Conservation (phyloP, 306 rosid genomes). For the Gleditsia sinensis region DNA sequence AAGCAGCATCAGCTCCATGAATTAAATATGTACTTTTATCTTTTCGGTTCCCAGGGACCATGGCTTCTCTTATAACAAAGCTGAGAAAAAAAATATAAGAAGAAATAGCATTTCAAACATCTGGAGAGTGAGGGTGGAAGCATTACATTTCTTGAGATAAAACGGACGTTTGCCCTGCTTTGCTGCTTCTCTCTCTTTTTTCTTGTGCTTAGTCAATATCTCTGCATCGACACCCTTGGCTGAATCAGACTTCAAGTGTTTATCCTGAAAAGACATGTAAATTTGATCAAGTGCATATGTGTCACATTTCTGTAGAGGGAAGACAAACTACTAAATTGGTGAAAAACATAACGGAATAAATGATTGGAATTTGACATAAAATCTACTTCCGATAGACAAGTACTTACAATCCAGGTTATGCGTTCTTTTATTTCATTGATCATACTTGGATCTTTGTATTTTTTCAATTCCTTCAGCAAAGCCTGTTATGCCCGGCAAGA, state of each 20-base stretch:
- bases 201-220: constrained; percentile 71
- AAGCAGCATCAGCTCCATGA: not conserved
- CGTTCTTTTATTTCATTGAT: constrained; percentile 53
- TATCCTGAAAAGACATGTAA: constrained; percentile 56
- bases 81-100: not conserved
- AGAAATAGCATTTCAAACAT: constrained; percentile 1
- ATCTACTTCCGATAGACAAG: constrained; percentile 3
- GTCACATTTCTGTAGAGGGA: constrained; percentile 10
- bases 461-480: constrained; percentile 57
- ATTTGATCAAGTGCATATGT: not conserved
- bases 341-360: not conserved
- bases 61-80: not conserved
- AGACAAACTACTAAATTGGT: constrained; percentile 17
- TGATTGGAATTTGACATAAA: not conserved
- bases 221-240: constrained; percentile 45
- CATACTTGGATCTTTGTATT: constrained; percentile 49
- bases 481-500: constrained; percentile 43
- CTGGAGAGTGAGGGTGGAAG: not conserved
- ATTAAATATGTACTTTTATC: not conserved
- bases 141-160: constrained; percentile 67
- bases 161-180: constrained; percentile 77
- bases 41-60: not conserved
- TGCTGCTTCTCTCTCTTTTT: constrained; percentile 76
- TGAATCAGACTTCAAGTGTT: constrained; percentile 58
- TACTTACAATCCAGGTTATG: constrained; percentile 69